Percentiles rank a stretch among this genome's conserved stretches.
Conservation (phyloP, 2,329 filamentous ascomycete genomes). For the Neonectria magnoliae region DNA sequence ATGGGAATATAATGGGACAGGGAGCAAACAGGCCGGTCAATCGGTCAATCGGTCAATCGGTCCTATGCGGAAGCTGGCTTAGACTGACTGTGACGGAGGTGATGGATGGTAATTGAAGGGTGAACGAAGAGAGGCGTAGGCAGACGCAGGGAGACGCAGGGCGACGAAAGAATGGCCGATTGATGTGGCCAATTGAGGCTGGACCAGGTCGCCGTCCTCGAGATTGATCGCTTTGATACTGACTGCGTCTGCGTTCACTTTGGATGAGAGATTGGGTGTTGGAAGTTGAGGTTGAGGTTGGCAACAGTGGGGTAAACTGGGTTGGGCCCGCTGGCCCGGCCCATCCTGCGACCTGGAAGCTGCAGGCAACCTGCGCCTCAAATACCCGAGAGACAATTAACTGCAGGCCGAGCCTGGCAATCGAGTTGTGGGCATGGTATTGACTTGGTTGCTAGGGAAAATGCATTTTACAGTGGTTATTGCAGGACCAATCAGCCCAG, state of each 20-base stretch:
- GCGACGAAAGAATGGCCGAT: neutral
- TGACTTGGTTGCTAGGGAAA: neutral
- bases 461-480: neutral
- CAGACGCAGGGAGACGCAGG: neutral
- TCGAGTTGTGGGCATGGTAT: neutral
- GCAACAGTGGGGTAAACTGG: constrained; percentile 14
- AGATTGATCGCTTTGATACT: constrained; percentile 13
- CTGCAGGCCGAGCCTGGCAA: constrained; percentile 12
- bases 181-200: neutral
- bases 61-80: constrained; percentile 16
- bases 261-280: constrained; percentile 11
- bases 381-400: constrained; percentile 19
- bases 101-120: constrained; percentile 3
- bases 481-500: neutral
- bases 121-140: neutral
- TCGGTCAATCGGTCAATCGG: constrained; percentile 12
- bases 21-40: neutral
- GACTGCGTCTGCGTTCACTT: constrained; percentile 7
- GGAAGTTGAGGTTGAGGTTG: constrained; percentile 24
- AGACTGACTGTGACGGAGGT: neutral
- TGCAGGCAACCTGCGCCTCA: constrained; percentile 8
- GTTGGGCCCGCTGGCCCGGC: constrained; percentile 21
- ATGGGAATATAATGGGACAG: neutral
- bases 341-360: constrained; percentile 18
- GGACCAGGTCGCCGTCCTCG: neutral